Evolutionary conservation across 192 early-diverging fungal genomes (phyloP), one percentile per base, ranked within the genome.

Genomic region (Umbelopsis ramanniana): DNA sequence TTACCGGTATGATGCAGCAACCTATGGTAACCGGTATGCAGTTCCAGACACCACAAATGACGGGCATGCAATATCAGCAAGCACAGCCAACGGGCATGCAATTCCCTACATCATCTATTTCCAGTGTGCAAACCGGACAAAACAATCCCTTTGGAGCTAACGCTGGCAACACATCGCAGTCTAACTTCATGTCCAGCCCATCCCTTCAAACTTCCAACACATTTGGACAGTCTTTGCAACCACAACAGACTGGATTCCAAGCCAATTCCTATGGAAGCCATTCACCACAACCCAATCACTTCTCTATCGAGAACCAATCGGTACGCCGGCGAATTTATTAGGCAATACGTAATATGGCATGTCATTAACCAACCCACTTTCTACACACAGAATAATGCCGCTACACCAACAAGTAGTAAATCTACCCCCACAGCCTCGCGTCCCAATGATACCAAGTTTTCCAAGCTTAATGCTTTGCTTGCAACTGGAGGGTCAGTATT

Each of bases 21-120:
- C 57, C 57, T 33, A 63, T 63, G 57, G 17, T 63, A 3, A 68
- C 67, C 17, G 63, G 66, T 11, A 68, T 70, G 63, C 74, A 57
- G 22, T 70, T 47, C 23, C 70, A 76, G 66, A 67, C 40, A 22
- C 76, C 63, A 46, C 76, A 77, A 52, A 48, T 72, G 66, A 72
- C 66, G 26, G 52, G 66, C 15, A 66, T 69, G 22, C 68, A 60
- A 6, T 63, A 21, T 22, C 48, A 70, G 29, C 46, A 63, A 37
- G 29, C 57, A 37, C 57, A 63, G 33, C 57, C 57, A 1, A 63
- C 57, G 0, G 57, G 57, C 29, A 37, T 63, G 57, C 40, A 52
- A 19, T 71, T 71, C 23, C 63, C 71, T n/a, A 38, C 71, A 37
- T 37, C 57, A 12, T 63, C 57, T 3, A 37, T 63, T 9, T 29